phyloP scores from a whole-genome alignment of 805 yeast species.

The Allodekkera sacchari region DNA sequence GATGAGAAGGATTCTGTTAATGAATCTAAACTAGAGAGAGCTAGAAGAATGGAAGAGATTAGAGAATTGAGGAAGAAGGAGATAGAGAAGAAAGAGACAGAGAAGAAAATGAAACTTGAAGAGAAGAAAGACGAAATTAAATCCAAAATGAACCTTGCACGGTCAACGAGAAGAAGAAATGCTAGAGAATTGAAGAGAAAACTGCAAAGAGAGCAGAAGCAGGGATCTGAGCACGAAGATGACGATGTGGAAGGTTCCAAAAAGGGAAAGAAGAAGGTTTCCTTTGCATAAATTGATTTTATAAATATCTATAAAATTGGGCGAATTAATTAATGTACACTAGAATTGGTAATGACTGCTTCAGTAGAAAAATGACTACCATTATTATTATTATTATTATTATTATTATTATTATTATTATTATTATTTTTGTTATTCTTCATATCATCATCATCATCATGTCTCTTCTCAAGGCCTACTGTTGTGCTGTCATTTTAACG shows the following conservation, averaged over 20 bases:
- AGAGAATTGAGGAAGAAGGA: constrained; percentile 83
- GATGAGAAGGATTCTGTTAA: constrained; percentile 70
- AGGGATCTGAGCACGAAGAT: constrained; percentile 7
- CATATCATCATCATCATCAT: too few relatives aligned
- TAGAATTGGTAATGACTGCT: constrained; percentile 1
- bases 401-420: too few relatives aligned
- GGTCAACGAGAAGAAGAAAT: constrained; percentile 58
- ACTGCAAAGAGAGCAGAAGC: constrained; percentile 14
- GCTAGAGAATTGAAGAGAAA: constrained; percentile 25
- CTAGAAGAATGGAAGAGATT: constrained; percentile 81
- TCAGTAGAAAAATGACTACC: too few relatives aligned
- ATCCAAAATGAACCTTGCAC: constrained; percentile 62
- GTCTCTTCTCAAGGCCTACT: too few relatives aligned
- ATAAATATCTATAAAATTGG: not conserved
- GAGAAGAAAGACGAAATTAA: constrained; percentile 71
- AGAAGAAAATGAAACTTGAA: constrained; percentile 60
- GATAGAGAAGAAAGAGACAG: constrained; percentile 74
- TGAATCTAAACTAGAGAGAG: constrained; percentile 85
- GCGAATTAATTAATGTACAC: not conserved
- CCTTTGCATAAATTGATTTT: constrained; percentile 33
- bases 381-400: too few relatives aligned
- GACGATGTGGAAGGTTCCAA: too few relatives aligned
- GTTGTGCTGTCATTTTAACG: too few relatives aligned
- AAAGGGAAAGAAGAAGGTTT: constrained; percentile 33
- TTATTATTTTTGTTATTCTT: too few relatives aligned